A percentile compares a stretch with the other conserved stretches of the same genome.
These are phyloP conservation scores for Geotrichum europaeum DNA, from an alignment of 1,139 yeast species.

Conservation along the genomic window DNA sequence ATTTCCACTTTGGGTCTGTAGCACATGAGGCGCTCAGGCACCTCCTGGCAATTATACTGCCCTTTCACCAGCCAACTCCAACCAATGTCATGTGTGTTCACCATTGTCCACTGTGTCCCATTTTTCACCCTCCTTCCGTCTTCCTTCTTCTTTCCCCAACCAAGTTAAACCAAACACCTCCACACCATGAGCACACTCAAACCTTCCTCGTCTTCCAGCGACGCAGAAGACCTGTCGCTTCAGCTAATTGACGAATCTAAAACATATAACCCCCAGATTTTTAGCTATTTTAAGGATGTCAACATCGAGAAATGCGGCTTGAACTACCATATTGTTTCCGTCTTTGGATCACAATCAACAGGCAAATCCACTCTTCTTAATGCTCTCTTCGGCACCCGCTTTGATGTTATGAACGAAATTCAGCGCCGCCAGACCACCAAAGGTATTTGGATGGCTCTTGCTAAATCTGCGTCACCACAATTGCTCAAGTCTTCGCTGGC, in stretches of 20 bases:
- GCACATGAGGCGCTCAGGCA: background rate
- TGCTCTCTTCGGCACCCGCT: slow-evolving; percentile 73
- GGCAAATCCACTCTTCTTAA: slow-evolving; percentile 92
- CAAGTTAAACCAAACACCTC: background rate
- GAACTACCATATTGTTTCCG: slow-evolving; percentile 85
- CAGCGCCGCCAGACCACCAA: slow-evolving; percentile 77
- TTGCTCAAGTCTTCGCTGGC: slow-evolving; percentile 5
- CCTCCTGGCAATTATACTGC: background rate
- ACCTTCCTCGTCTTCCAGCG: background rate
- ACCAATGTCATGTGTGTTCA: background rate
- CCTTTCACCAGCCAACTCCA: background rate
- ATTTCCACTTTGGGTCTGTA: background rate
- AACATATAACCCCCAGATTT: slow-evolving; percentile 38
- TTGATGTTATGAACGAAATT: slow-evolving; percentile 88
- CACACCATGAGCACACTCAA: background rate
- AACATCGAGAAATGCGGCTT: slow-evolving; percentile 49
- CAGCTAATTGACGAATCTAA: slow-evolving; percentile 81
- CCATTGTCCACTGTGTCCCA: background rate
- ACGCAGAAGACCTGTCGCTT: slow-evolving; percentile 6
- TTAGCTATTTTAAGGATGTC: slow-evolving; percentile 35
- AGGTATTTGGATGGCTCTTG: slow-evolving; percentile 85
- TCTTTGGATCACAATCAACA: slow-evolving; percentile 94
- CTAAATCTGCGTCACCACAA: slow-evolving; percentile 17
- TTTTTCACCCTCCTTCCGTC: background rate
- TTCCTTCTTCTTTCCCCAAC: background rate